These are phyloP conservation scores for Phanerochaete carnosa DNA, from an alignment of 768 basidiomycete species.

Conservation along the genomic window DNA sequence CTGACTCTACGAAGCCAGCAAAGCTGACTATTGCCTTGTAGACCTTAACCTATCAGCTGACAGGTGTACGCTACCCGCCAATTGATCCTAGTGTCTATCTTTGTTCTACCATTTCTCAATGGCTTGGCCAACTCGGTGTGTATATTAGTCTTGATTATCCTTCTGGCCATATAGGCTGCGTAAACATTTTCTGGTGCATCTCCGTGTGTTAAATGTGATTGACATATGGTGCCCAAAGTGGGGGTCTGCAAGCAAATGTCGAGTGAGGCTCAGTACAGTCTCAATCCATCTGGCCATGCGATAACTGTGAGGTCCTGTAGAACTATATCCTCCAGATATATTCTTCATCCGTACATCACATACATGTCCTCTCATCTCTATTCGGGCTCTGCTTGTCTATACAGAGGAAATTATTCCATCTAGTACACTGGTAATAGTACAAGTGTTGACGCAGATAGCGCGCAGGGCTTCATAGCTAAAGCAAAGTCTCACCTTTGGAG, in stretches of 20 bases:
- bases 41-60: slow-evolving; percentile 12
- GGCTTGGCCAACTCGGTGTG: neutral
- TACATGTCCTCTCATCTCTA: neutral
- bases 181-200: neutral
- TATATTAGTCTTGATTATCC: neutral
- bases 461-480: neutral
- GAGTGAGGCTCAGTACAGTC: too few species aligned
- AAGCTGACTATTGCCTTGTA: neutral
- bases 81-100: neutral
- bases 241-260: too few species aligned
- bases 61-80: slow-evolving; percentile 7
- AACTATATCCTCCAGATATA: neutral
- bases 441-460: neutral
- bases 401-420: neutral
- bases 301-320: neutral
- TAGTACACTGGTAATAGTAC: neutral
- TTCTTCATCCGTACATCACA: neutral
- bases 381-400: neutral
- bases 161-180: neutral
- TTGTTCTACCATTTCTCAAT: neutral
- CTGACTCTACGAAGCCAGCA: neutral
- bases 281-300: neutral
- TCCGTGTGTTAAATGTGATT: too few species aligned
- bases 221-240: too few species aligned
- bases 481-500: slow-evolving; percentile 8